Percentiles rank a stretch among this genome's conserved stretches.
These are phyloP conservation scores for Arthrocladium fulminans DNA, from an alignment of 2,329 filamentous ascomycete species.

Conservation along the genomic window DNA sequence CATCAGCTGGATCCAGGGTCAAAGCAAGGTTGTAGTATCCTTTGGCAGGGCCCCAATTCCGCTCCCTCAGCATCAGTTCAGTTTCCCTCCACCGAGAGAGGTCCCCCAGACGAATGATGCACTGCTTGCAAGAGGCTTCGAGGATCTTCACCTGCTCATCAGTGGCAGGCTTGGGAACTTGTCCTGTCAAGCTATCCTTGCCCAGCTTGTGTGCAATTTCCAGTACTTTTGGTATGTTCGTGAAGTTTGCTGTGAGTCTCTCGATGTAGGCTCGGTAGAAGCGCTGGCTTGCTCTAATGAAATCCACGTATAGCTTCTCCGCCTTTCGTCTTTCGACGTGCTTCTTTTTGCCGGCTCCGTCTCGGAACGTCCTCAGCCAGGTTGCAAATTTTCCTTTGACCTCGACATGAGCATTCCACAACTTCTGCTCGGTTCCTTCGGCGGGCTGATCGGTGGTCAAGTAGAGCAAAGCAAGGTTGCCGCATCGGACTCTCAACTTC, in stretches of 20 bases:
- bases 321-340: slow-evolving; percentile 63
- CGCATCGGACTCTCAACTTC: slow-evolving; percentile 10
- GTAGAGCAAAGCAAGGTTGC: slow-evolving; percentile 6
- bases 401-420: slow-evolving; percentile 72
- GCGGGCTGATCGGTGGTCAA: slow-evolving; percentile 3
- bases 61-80: slow-evolving; percentile 62
- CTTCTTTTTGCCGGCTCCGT: slow-evolving; percentile 44
- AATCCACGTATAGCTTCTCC: slow-evolving; percentile 71
- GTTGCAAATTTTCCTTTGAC: slow-evolving; percentile 73
- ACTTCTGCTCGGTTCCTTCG: slow-evolving; percentile 45
- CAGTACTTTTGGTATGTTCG: slow-evolving; percentile 49
- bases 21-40: slow-evolving; percentile 78
- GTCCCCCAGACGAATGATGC: slow-evolving; percentile 80
- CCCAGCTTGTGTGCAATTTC: slow-evolving; percentile 46
- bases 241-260: slow-evolving; percentile 55
- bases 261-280: slow-evolving; percentile 86
- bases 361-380: slow-evolving; percentile 47
- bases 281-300: slow-evolving; percentile 76
- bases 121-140: slow-evolving; percentile 71
- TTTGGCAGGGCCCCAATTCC: slow-evolving; percentile 69
- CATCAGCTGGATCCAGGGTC: slow-evolving; percentile 67
- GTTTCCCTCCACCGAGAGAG: slow-evolving; percentile 74
- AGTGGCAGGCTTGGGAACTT: slow-evolving; percentile 40
- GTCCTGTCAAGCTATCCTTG: slow-evolving; percentile 39
- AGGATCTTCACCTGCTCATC: slow-evolving; percentile 45